phyloP scores from a whole-genome alignment of 2,329 filamentous ascomycete genomes.

The Penicillium sp. region DNA sequence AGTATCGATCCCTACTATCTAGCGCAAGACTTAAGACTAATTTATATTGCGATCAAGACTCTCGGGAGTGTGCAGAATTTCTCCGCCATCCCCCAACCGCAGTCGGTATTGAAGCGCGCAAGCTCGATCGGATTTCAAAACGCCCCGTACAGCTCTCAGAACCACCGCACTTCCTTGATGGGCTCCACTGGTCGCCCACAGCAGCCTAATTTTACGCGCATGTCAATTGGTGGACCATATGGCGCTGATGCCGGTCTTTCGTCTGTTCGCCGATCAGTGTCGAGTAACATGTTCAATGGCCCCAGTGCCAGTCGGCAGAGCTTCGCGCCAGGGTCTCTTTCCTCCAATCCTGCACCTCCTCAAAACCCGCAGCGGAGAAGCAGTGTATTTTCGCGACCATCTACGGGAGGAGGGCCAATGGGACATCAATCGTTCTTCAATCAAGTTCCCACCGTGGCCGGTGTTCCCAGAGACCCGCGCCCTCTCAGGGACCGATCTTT shows the following conservation, averaged over 20 bases:
- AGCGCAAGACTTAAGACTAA: constrained; percentile 14
- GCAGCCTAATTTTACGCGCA: constrained; percentile 84
- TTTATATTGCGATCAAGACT: constrained; percentile 52
- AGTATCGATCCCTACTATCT: constrained; percentile 52
- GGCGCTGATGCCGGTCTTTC: constrained; percentile 76
- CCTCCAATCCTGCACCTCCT: constrained; percentile 52
- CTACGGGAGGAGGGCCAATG: constrained; percentile 59
- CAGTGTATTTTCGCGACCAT: constrained; percentile 77
- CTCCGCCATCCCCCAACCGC: constrained; percentile 81
- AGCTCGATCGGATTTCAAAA: constrained; percentile 69
- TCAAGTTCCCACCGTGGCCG: constrained; percentile 75
- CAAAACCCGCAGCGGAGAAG: constrained; percentile 64
- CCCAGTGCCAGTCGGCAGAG: constrained; percentile 66
- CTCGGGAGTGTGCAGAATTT: constrained; percentile 80
- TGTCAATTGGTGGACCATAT: constrained; percentile 69
- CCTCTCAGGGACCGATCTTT: constrained; percentile 78
- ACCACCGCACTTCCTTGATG: constrained; percentile 81
- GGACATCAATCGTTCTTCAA: constrained; percentile 93
- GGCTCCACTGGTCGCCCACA: constrained; percentile 79
- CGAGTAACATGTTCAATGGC: constrained; percentile 61
- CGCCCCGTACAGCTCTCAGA: constrained; percentile 64
- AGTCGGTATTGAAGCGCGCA: constrained; percentile 90
- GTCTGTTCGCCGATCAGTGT: constrained; percentile 77
- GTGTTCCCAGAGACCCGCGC: constrained; percentile 80
- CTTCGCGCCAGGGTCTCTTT: constrained; percentile 60